Evolutionary conservation across 75 land plant species (phyloP).

Genomic region (Pinus albicaulis): DNA sequence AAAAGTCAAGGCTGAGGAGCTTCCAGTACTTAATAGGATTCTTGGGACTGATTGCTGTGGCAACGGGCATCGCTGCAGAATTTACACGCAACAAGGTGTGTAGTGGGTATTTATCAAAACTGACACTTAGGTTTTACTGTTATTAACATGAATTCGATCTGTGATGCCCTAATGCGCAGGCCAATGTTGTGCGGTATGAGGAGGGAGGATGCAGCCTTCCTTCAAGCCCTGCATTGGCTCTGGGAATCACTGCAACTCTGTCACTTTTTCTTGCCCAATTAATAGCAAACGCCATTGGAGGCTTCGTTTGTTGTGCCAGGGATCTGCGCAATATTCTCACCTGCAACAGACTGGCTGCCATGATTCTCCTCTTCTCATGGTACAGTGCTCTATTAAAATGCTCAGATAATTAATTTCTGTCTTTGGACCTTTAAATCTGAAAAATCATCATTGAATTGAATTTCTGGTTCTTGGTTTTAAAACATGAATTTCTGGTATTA

Average conservation of each 20-base stretch:
- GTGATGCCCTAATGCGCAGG: background rate
- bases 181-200: background rate
- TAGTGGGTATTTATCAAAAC: background rate
- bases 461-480: too few relatives aligned
- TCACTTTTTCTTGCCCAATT: background rate
- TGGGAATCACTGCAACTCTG: background rate
- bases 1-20: background rate
- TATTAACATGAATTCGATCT: background rate
- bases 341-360: background rate
- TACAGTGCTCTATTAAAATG: background rate
- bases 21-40: background rate
- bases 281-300: conserved; percentile 1
- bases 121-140: background rate
- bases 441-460: too few relatives aligned
- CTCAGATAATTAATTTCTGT: too few relatives aligned
- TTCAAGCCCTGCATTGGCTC: background rate
- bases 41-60: background rate
- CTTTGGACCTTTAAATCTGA: too few relatives aligned
- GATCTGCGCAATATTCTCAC: background rate
- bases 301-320: background rate
- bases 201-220: background rate
- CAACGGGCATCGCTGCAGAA: conserved; percentile 3
- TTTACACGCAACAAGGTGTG: background rate
- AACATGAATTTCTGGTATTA: too few relatives aligned
- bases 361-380: background rate